phyloP scores from a whole-genome alignment of 78 protist species.

The Dictyostelium firmibasis region DNA sequence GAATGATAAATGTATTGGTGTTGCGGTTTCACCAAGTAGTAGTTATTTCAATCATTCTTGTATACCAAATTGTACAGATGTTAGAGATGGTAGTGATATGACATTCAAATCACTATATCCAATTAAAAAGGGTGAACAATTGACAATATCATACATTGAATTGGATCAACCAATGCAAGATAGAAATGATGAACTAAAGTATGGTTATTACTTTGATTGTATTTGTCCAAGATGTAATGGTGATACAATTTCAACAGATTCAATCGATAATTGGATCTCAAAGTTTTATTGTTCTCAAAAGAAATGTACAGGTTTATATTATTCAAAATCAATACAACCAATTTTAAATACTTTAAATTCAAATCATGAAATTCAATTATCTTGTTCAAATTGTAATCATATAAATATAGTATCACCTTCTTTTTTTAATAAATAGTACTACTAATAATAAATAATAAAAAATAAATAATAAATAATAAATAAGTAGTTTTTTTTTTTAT shows the following conservation, averaged over 20 bases:
- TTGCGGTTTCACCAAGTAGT: conserved; percentile 32
- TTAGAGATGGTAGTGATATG: conserved; percentile 31
- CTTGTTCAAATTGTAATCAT: neutral
- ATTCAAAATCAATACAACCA: neutral
- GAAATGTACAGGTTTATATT: conserved; percentile 49
- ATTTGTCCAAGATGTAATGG: conserved; percentile 43
- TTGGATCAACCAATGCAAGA: neutral
- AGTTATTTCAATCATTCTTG: conserved; percentile 63
- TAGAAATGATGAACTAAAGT: neutral
- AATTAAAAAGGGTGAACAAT: conserved; percentile 36
- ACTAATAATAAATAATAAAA: too few relatives aligned
- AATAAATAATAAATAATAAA: too few relatives aligned
- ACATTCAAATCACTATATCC: conserved; percentile 37
- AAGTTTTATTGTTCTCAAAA: conserved; percentile 16
- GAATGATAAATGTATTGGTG: conserved; percentile 58
- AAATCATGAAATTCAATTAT: neutral
- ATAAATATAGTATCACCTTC: too few relatives aligned
- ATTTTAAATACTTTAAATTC: neutral
- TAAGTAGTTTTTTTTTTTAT: too few relatives aligned
- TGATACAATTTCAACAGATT: neutral
- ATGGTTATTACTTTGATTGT: conserved; percentile 46
- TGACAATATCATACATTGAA: conserved; percentile 15
- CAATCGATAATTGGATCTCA: conserved; percentile 48
- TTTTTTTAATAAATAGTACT: too few relatives aligned
- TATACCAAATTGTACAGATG: conserved; percentile 29